Evolutionary conservation across 2,329 filamentous ascomycete genomes (phyloP), one percentile per base, ranked within the genome.

Genomic region (Epichloe amarillans): DNA sequence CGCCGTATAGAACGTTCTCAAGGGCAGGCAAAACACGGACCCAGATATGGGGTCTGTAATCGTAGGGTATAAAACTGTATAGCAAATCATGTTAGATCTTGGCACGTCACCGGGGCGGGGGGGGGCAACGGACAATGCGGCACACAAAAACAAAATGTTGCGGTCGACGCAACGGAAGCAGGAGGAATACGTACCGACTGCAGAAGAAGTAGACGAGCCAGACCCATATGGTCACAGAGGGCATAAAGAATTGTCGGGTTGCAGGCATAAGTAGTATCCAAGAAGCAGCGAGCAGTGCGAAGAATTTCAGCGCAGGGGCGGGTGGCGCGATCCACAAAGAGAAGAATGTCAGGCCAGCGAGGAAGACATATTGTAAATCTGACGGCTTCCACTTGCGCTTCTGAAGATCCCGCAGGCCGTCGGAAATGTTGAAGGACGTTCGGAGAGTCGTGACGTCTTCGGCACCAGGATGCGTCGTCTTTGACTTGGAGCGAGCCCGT

Each of bases 1-100:
- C 89, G 59, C 91, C 91, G 64, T 96, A 97, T 36, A 97, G 77
- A 55, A 97, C 93, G 67, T 97, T 96, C 70, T 97, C 91, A 56
- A 97, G 79, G 17, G 91, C 88, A 4, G 91, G 91, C 37, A 97
- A 78, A 30, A 97, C 88, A 62, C 90, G 88, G 57, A 96, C 91
- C 87, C 89, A 95, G 61, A 96, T 96, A 55, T 88, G 85, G 53
- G 90, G 90, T 58, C 91, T 83, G 72, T 89, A 93, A 63, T 91
- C 86, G 58, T 82, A 79, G 38, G 88, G 86, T 59, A 96, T 90
- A 70, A 95, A 96, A 63, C 89, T 95, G 62, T 11, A 52, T 11
- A 2, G 17, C 36, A 37, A 15, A 37, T 42, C 39, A 21, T 45
- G 36, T 40, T 19, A 46, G 30, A 37, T 26, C 12, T 12, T 26